Evolutionary conservation across 2,329 filamentous ascomycete genomes (phyloP), one percentile per base, ranked within the genome.

Genomic region (Fusarium robinianum): DNA sequence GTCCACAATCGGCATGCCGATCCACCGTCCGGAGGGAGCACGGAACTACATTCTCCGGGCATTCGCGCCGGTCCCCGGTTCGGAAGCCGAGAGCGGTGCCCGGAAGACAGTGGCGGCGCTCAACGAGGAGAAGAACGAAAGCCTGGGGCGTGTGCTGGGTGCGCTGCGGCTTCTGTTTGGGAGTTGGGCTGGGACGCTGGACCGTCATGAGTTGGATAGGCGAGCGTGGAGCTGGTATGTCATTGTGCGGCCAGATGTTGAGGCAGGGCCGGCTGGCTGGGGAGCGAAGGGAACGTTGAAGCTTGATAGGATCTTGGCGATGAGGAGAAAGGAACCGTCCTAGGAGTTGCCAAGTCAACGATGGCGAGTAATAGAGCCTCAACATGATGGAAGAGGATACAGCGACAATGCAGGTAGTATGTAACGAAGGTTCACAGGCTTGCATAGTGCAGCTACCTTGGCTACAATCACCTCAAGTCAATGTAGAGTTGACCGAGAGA

Each of bases 171-270:
- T 89, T 14, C 65, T 95, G 2, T 90, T 83, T 58, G 74, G 77
- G 32, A 92, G 88, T 49, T 95, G 90, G 90, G 75, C 77, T 1
- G 68, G 72, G n/a, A 76, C 81, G 19, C 64, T 95, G 22, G 75
- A 68, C 17, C 69, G 71, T 4, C 73, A 78, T 11, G 88, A 95
- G 58, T 71, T 95, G 38, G 88, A 95, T 63, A 76, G 77, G 49
- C 79, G 83, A 46, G 87, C 88, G 12, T 95, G 89, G 88, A 72
- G 72, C 8, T 95, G 90, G 90, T 95, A 95, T 67, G 74, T 86
- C 2, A 77, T 79, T 15, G 81, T 91, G 14, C 75, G 90, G 51
- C 90, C 90, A 1, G 84, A 88, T 14, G 86, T 95, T 3, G 83
- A 87, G 46, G 70, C 76, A 43, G 90, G 90, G 0, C 80, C 81